Evolutionary conservation across 1,284 basidiomycete species (phyloP), one percentile per base, ranked within the genome.

Genomic region (Sporisorium iseilematis-ciliati): DNA sequence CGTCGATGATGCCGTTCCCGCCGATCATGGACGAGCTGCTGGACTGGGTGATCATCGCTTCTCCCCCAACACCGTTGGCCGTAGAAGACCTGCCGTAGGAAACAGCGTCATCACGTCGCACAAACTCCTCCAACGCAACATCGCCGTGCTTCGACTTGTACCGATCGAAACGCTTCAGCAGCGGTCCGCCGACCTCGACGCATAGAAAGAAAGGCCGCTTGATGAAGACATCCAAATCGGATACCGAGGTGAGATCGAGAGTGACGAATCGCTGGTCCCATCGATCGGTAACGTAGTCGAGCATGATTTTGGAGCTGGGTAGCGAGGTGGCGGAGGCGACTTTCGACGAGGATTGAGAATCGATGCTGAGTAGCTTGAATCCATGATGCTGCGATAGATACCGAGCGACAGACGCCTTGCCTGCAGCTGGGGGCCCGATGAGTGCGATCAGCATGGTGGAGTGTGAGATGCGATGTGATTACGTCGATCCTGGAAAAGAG

Each of bases 171-270:
- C 83, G 57, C 41, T 85, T 78, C 26, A 91, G 83, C 25, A 96
- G 81, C 0, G 95, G 95, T 0, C 93, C 95, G 68, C 97, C 93
- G n/a, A 96, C 89, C 50, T 88, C 89, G 41, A 97, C 87, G 33
- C 97, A 89, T 80, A 97, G 87, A 83, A 97, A 95, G 85, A 94
- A 98, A 0, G 96, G 96, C 10, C 97, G 88, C 82, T 92, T 95
- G 41, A 91, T 85, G 82, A 97, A 98, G 49, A 88, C 87, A 43
- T 95, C 88, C 18, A 90, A 81, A n/a, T 90, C 88, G 0, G 69
- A 66, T 31, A 86, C 86, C 0, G 89, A 90, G 52, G 85, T 83
- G 21, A 97, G 85, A 80, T 93, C 92, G 7, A 89, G 88, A 0
- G 94, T 97, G 31, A 98, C 94, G 81, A 92, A 93, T 75, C 92